Evolutionary conservation across 257 asterid genomes (phyloP).

Genomic region (Catharanthus roseus): DNA sequence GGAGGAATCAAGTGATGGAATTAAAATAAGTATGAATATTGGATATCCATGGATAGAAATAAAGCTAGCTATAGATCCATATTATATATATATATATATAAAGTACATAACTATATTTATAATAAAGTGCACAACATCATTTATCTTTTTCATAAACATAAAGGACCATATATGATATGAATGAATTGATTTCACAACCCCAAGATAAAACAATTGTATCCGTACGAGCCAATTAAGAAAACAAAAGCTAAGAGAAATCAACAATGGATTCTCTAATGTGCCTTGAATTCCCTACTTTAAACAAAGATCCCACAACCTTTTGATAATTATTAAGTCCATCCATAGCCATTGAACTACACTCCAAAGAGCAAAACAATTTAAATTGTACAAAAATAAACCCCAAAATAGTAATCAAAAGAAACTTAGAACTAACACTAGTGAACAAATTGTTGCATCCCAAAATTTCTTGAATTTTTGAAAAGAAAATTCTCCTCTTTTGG

Average conservation of each 20-base stretch:
- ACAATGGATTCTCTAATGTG: conserved; percentile 45
- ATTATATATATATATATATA: too few relatives aligned
- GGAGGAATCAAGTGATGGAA: too few relatives aligned
- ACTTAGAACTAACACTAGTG: conserved; percentile 7
- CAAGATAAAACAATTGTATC: too few relatives aligned
- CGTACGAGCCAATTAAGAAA: too few relatives aligned
- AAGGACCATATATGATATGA: too few relatives aligned
- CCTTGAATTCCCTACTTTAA: conserved; percentile 48
- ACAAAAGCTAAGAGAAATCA: conserved; percentile 33
- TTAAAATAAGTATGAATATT: too few relatives aligned
- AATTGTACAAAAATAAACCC: conserved; percentile 36
- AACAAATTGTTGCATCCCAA: conserved; percentile 35
- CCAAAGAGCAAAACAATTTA: conserved; percentile 28
- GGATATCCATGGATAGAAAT: too few relatives aligned
- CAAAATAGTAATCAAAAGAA: conserved; percentile 26
- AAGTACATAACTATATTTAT: too few relatives aligned
- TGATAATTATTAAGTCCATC: conserved; percentile 26
- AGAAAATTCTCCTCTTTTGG: conserved; percentile 18
- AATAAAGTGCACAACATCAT: too few relatives aligned
- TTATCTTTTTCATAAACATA: too few relatives aligned
- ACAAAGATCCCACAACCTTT: conserved; percentile 44
- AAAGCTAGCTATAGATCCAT: too few relatives aligned
- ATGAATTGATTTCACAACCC: too few relatives aligned
- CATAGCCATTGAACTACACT: conserved; percentile 30
- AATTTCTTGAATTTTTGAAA: conserved; percentile 23